Evolutionary conservation across 306 rosid species (phyloP).

Genomic region (Gynostemma pentaphyllum): DNA sequence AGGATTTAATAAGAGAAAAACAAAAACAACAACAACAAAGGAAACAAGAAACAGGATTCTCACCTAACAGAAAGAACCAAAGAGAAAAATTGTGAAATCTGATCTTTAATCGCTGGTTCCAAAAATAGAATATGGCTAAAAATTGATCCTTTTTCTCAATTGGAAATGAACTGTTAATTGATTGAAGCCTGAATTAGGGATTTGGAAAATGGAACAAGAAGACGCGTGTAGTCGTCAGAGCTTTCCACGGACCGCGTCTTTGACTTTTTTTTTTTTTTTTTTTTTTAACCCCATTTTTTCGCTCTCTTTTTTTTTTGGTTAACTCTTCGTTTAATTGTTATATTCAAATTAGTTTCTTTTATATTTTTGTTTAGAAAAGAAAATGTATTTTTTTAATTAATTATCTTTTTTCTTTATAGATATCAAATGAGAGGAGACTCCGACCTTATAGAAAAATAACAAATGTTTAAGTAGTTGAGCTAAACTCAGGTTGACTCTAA

Average conservation of each 20-base stretch:
- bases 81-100: background rate
- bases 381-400: too few relatives aligned
- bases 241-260: background rate
- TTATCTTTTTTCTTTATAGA: too few relatives aligned
- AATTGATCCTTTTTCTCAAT: background rate
- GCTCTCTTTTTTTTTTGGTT: too few relatives aligned
- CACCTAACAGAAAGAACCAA: conserved; percentile 21
- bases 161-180: background rate
- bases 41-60: conserved; percentile 15
- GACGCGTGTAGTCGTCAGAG: background rate
- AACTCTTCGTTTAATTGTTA: too few relatives aligned
- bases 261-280: background rate
- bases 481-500: too few relatives aligned
- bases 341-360: too few relatives aligned
- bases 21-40: background rate
- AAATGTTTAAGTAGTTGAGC: too few relatives aligned
- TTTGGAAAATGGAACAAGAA: background rate
- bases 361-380: too few relatives aligned
- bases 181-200: conserved; percentile 2
- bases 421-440: too few relatives aligned
- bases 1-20: background rate
- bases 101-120: background rate
- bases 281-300: too few relatives aligned
- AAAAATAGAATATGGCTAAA: background rate
- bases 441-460: too few relatives aligned